Evolutionary conservation across 352 stramenopile genomes (phyloP).

Genomic region (Globisporangium echinulatum): DNA sequence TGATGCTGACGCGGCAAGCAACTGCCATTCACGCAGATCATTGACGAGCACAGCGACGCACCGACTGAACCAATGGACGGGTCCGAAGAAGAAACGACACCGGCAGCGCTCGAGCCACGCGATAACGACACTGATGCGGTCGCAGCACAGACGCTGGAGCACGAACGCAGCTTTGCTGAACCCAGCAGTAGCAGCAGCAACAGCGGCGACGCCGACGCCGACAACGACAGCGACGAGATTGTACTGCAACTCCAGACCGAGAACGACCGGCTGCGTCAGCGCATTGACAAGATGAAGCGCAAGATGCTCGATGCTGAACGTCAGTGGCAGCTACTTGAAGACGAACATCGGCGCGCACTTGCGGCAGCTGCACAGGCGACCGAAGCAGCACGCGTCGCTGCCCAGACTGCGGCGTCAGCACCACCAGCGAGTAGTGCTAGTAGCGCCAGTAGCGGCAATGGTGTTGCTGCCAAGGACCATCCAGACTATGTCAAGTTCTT

Average conservation of each 20-base stretch:
- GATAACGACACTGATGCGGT: slow-evolving; percentile 6
- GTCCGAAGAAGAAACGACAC: slow-evolving; percentile 40
- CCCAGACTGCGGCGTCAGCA: slow-evolving; percentile 13
- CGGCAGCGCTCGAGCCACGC: slow-evolving; percentile 19
- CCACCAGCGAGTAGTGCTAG: background rate
- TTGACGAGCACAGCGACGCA: slow-evolving; percentile 63
- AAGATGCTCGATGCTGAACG: slow-evolving; percentile 55
- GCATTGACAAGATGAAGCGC: slow-evolving; percentile 69
- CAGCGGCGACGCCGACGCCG: background rate
- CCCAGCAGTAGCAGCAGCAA: slow-evolving; percentile 19
- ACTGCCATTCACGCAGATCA: slow-evolving; percentile 24
- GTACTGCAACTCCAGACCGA: slow-evolving; percentile 56
- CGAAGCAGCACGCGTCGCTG: slow-evolving; percentile 5
- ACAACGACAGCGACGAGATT: slow-evolving; percentile 18
- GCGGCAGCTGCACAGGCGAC: slow-evolving; percentile 7
- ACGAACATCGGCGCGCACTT: slow-evolving; percentile 33
- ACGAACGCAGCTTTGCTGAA: no score
- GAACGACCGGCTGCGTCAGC: slow-evolving; percentile 68
- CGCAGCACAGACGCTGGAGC: no score
- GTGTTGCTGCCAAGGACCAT: slow-evolving; percentile 59
- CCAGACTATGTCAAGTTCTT: slow-evolving; percentile 80
- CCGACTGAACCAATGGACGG: slow-evolving; percentile 47
- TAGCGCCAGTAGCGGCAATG: slow-evolving; percentile 11
- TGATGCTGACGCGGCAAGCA: background rate
- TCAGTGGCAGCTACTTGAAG: slow-evolving; percentile 42